Base-by-base conservation (phyloP, 768 basidiomycete species). In the Dacryopinax spathularia region DNA sequence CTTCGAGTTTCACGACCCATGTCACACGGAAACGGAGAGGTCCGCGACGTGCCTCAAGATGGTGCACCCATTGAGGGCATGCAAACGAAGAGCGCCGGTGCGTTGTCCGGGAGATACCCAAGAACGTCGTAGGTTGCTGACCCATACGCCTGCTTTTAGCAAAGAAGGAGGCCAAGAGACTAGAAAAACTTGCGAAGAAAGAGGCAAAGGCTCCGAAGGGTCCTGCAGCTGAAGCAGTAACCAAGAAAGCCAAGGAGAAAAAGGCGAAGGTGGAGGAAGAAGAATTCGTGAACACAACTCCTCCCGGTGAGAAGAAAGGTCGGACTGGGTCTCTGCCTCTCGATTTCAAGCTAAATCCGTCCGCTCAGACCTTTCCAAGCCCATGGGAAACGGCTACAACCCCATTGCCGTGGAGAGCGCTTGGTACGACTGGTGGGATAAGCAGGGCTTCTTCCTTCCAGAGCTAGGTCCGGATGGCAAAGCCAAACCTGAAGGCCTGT, bases 391-490 rank as follows among this genome's bases (percentile, higher is more conserved):
- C n/a, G 90, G 89, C 2, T 99, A 98, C 76, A 93, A 98, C 73
- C 95, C 96, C 7, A 86, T 89, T 67, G 89, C 89, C 34, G 88
- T 98, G 64, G 95, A 98, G 72, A 80, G 93, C 0, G 86, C 91
- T 1, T 97, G 96, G 91, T 98, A 98, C 69, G 91, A 95, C 69
- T 98, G 96, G 96, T 97, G 95, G 95, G 79, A 84, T 35, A 81
- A 84, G 2, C 81, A 92, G 70, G 94, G 91, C 2, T 95, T 87
- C 79, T 96, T 95, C 82, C 82, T 84, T 68, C 92, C 95, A 2
- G 80, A 82, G 64, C 75, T 82, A 16, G 79, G 78, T 0, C 70
- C 79, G 0, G 79, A 87, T 61, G 85, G 84, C 12, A 77, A 81
- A 16, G 74, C 78, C 60, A 83, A 84, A 60, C 77, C 81, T 0